phyloP scores from a whole-genome alignment of 2,329 filamentous ascomycete genomes.

The Neoarthrinium moseri region DNA sequence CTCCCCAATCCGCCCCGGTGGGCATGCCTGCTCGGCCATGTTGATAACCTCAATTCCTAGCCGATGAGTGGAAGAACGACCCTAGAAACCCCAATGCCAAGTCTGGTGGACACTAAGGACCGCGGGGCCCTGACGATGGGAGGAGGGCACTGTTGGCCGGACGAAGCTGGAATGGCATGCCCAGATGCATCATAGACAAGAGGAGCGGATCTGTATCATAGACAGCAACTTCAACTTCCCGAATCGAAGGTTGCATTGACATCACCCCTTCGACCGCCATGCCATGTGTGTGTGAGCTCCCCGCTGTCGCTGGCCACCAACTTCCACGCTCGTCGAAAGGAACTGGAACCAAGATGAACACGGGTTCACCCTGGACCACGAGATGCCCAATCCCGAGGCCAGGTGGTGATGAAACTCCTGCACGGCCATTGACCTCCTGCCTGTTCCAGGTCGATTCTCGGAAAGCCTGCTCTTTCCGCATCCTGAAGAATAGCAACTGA shows the following conservation, averaged over 20 bases:
- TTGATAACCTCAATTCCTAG: no score
- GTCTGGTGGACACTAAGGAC: slow-evolving; percentile 42
- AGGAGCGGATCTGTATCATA: slow-evolving; percentile 29
- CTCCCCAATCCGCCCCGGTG: neutral
- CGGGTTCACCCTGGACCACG: no score
- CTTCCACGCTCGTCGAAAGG: no score
- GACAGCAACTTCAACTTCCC: slow-evolving; percentile 19
- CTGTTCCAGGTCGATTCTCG: no score
- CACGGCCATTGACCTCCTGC: no score
- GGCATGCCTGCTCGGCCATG: neutral
- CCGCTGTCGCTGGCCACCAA: neutral
- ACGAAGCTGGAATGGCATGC: neutral
- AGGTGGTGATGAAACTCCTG: no score
- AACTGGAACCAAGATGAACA: no score
- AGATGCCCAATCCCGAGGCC: no score
- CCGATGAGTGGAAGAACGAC: slow-evolving; percentile 96
- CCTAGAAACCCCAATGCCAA: slow-evolving; percentile 75
- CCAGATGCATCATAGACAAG: slow-evolving; percentile 21
- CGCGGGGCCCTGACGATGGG: slow-evolving; percentile 10
- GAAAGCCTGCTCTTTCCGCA: no score
- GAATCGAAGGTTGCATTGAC: slow-evolving; percentile 17
- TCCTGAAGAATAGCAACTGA: no score
- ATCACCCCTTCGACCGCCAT: no score
- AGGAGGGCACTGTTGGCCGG: slow-evolving; percentile 10
- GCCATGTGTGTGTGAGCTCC: no score